Conservation (phyloP, 495 filamentous ascomycete genomes). For the Penicillium lagena region DNA sequence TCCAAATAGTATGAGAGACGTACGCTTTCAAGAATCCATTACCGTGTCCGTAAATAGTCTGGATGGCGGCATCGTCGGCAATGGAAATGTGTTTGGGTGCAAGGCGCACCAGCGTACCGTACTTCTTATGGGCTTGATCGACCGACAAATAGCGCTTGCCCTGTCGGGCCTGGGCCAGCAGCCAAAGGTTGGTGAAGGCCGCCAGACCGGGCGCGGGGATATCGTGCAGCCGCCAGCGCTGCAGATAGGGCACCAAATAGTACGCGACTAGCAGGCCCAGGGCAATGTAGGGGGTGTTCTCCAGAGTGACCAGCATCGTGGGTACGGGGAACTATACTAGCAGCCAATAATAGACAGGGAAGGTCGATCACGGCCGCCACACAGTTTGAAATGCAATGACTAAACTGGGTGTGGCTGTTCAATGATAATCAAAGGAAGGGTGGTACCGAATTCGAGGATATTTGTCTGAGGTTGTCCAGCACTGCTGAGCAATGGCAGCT, state of each 20-base stretch:
- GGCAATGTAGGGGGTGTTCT: conserved; percentile 55
- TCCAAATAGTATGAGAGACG: conserved; percentile 3
- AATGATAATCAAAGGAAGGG: no score
- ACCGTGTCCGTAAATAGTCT: conserved; percentile 54
- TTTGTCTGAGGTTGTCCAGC: no score
- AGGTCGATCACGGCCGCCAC: no score
- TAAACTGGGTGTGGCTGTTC: no score
- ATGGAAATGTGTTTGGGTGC: conserved; percentile 54
- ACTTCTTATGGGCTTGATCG: conserved; percentile 65
- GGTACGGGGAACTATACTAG: not conserved
- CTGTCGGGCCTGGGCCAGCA: conserved; percentile 59
- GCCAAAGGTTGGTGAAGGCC: conserved; percentile 74
- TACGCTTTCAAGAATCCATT: conserved; percentile 73
- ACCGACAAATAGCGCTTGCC: conserved; percentile 65
- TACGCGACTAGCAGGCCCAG: conserved; percentile 48
- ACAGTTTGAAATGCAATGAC: no score
- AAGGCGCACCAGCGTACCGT: conserved; percentile 54
- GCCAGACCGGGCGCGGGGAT: conserved; percentile 63
- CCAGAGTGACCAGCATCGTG: conserved; percentile 34
- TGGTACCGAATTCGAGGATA: no score
- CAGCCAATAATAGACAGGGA: no score
- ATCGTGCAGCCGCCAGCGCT: conserved; percentile 53
- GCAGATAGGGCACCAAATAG: conserved; percentile 66
- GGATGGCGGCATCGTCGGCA: conserved; percentile 53
- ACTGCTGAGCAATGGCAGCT: no score